A percentile compares a stretch with the other conserved stretches of the same genome.
Evolutionary conservation across 2,329 filamentous ascomycete species (phyloP).

Genomic region (Coniochaeta pulveracea): DNA sequence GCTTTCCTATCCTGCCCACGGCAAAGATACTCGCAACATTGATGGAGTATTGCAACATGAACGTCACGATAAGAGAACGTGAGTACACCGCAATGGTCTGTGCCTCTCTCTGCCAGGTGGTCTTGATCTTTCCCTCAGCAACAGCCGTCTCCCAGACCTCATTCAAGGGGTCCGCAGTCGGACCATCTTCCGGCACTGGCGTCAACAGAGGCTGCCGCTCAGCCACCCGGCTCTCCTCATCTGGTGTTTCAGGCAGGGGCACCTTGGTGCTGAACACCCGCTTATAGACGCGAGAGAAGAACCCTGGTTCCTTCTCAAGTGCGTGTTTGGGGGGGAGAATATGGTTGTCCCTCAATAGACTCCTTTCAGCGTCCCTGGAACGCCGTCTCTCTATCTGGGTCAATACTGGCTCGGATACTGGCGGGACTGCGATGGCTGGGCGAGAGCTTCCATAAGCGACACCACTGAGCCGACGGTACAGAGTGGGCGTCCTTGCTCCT

Average conservation of each 20-base stretch:
- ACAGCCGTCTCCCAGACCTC: conserved; percentile 82
- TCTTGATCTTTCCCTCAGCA: conserved; percentile 67
- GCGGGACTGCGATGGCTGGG: conserved; percentile 53
- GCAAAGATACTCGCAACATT: conserved; percentile 75
- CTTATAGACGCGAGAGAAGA: conserved; percentile 8
- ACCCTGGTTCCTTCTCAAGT: conserved; percentile 5
- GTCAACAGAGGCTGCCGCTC: conserved; percentile 1
- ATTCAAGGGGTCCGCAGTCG: conserved; percentile 41
- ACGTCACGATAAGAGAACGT: conserved; percentile 59
- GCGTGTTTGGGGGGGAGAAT: conserved; percentile 12
- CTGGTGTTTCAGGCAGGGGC: conserved; percentile 1
- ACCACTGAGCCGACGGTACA: conserved; percentile 67
- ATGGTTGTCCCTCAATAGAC: conserved; percentile 12
- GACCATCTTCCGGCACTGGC: conserved; percentile 3
- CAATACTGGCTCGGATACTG: conserved; percentile 32
- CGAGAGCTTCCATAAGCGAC: conserved; percentile 63
- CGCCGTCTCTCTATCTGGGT: conserved; percentile 34
- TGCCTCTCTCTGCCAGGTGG: conserved; percentile 82
- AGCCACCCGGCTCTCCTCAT: conserved; percentile 4
- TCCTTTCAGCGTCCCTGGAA: conserved; percentile 10
- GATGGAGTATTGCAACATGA: conserved; percentile 71
- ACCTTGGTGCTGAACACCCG: conserved; percentile 12
- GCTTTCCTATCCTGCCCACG: conserved; percentile 62
- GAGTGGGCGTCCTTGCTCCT: conserved; percentile 30
- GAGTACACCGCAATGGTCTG: conserved; percentile 69